Evolutionary conservation across 2,329 filamentous ascomycete species (phyloP).

Genomic region (Microthyrium microscopicum): DNA sequence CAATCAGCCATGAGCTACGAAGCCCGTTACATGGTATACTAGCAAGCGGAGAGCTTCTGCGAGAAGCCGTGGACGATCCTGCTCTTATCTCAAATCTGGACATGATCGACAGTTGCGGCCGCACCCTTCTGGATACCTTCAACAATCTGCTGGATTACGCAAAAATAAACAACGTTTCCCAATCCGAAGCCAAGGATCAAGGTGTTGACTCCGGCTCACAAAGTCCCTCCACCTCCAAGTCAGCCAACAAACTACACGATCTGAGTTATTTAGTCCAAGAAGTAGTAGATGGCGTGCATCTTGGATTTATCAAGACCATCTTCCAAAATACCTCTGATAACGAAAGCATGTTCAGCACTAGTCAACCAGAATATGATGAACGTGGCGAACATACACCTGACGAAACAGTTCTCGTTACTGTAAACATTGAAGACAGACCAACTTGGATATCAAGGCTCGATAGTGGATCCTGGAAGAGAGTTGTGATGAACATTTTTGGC

Average conservation of each 20-base stretch:
- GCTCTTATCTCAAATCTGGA: conserved; percentile 13
- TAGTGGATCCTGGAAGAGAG: conserved; percentile 8
- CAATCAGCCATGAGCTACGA: conserved; percentile 23
- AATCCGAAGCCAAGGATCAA: not conserved
- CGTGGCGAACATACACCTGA: not conserved
- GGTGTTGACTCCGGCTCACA: not conserved
- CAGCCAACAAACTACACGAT: not conserved
- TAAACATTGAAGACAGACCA: conserved; percentile 7
- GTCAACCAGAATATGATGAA: not conserved
- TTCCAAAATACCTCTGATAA: not conserved
- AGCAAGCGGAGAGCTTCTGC: conserved; percentile 11
- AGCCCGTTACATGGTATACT: conserved; percentile 15
- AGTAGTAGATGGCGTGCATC: not conserved
- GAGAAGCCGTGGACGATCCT: conserved; percentile 5
- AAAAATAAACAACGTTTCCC: conserved; percentile 7
- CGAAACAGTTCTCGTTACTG: conserved; percentile 3
- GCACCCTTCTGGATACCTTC: conserved; percentile 25
- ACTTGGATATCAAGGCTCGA: conserved; percentile 3
- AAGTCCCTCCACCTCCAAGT: not conserved
- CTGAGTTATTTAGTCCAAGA: no score
- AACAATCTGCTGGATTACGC: conserved; percentile 19
- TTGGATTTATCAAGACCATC: conserved; percentile 1
- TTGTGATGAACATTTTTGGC: conserved; percentile 11
- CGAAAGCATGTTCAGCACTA: not conserved
- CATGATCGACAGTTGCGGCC: conserved; percentile 23